Conservation (phyloP, 2,329 filamentous ascomycete genomes). For the Cryphonectria naterciae region DNA sequence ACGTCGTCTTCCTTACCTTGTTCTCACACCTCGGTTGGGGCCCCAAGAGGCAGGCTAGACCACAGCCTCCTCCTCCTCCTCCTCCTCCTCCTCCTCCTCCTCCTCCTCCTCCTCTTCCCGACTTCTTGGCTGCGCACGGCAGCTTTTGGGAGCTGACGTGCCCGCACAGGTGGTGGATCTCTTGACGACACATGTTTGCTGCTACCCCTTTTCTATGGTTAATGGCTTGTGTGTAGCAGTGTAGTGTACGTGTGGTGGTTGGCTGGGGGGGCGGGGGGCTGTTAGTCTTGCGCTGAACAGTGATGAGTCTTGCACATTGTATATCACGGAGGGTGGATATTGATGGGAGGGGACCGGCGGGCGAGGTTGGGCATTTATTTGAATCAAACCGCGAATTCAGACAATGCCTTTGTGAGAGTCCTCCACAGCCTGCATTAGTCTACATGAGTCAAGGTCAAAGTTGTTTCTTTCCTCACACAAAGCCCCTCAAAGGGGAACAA, state of each 20-base stretch:
- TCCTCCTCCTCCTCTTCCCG: not conserved
- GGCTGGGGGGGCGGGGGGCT: not conserved
- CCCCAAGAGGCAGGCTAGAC: not conserved
- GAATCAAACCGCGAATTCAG: too few species aligned
- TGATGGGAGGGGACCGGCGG: too few species aligned
- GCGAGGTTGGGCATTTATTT: too few species aligned
- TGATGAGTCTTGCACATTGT: not conserved
- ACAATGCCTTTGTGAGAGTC: slow-evolving; percentile 1
- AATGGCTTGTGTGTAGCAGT: not conserved
- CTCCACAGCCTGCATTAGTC: not conserved
- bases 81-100: too few species aligned
- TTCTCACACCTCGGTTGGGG: not conserved
- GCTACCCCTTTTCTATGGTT: not conserved
- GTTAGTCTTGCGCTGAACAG: not conserved
- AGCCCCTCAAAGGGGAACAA: not conserved
- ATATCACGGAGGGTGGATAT: not conserved
- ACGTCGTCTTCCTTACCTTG: not conserved
- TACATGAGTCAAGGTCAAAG: not conserved
- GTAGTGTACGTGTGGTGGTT: not conserved
- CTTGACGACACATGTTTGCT: slow-evolving; percentile 1
- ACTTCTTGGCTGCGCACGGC: not conserved
- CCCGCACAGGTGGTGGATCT: slow-evolving; percentile 2
- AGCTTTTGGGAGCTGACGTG: not conserved
- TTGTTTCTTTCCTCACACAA: not conserved
- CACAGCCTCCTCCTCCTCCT: not conserved